Conservation (phyloP, 345 rosid genomes). For the Dimocarpus longan region DNA sequence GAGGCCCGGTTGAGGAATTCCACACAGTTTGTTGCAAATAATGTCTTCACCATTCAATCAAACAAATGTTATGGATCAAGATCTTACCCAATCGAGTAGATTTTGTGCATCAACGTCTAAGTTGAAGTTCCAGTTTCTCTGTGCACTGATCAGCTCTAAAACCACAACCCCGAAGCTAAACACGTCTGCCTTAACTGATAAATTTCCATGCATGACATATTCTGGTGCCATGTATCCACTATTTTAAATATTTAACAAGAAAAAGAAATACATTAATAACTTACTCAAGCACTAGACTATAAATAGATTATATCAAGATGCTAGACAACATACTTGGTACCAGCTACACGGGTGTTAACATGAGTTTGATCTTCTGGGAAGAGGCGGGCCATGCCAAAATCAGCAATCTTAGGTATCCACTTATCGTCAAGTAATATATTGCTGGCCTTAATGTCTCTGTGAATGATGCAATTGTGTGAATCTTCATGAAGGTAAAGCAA, state of each 20-base stretch:
- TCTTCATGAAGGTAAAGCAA: slow-evolving; percentile 94
- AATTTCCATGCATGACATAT: slow-evolving; percentile 77
- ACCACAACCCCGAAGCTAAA: slow-evolving; percentile 97
- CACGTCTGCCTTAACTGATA: slow-evolving; percentile 87
- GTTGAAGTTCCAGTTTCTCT: slow-evolving; percentile 65
- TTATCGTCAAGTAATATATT: slow-evolving; percentile 90
- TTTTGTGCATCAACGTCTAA: slow-evolving; percentile 49
- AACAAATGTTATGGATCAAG: background rate
- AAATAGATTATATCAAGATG: background rate
- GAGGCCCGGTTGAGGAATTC: background rate
- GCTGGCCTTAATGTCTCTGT: slow-evolving; percentile 94
- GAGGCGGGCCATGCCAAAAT: slow-evolving; percentile 99
- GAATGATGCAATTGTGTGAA: slow-evolving; percentile 80
- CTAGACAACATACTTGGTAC: slow-evolving; percentile 75
- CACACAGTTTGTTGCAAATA: background rate
- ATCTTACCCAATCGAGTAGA: slow-evolving; percentile 92
- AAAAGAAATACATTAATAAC: background rate
- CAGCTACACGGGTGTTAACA: slow-evolving; percentile 88
- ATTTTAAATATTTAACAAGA: slow-evolving; percentile 26
- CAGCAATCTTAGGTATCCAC: slow-evolving; percentile 97
- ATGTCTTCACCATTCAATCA: background rate
- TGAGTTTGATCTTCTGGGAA: slow-evolving; percentile 90
- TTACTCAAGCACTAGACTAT: slow-evolving; percentile 3
- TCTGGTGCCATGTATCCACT: slow-evolving; percentile 99
- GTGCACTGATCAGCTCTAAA: slow-evolving; percentile 83